Base-by-base conservation (phyloP, 2,329 filamentous ascomycete species). In the Botryotinia convoluta region DNA sequence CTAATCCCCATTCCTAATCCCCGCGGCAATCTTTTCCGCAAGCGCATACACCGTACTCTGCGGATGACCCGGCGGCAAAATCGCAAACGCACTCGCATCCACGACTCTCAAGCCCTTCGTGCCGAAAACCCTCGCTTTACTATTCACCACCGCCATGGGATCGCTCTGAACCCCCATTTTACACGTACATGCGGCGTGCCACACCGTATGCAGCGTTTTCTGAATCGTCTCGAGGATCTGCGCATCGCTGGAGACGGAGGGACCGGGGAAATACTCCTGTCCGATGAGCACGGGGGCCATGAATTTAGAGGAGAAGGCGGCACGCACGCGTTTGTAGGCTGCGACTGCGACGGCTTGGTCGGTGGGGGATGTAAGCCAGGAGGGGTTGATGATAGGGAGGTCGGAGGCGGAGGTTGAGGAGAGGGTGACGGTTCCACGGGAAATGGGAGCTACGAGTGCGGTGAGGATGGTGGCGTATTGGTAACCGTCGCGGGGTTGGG, bases 171-270 rank as follows among this genome's bases (percentile, higher is more conserved):
- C 83, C 0, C 88, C 88, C 88, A 91, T 91, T 79, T 85, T 85
- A 16, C 83, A 84, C 0, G 88, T 91, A 0, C 87, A 86, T 0
- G 83, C 86, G 83, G 85, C 88, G 79, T 87, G 88, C 84, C 83
- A 89, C 48, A 77, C 73, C 9, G 69, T 44, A 18, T 51, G 42
- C 18, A 82, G 8, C 81, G 81, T 48, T 74, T 75, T 18, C 78
- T 57, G n/a, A 7, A 77, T 75, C 14, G 62, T 73, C 14, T 65
- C 45, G 35, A 74, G 35, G 60, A 79, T 76, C 20, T 78, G 62
- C 16, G 62, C 77, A 73, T 79, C 77, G 7, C 71, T 76, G 32
- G 72, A 59, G 0, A 79, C 71, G 4, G 39, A 20, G 8, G 35
- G 1, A 5, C 78, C 76, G 1, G 76, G 77, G 5, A 57, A 54